Percentiles rank a stretch among this genome's conserved stretches.
Conservation (phyloP, 2,329 filamentous ascomycete genomes). For the Fonsecaea erecta region DNA sequence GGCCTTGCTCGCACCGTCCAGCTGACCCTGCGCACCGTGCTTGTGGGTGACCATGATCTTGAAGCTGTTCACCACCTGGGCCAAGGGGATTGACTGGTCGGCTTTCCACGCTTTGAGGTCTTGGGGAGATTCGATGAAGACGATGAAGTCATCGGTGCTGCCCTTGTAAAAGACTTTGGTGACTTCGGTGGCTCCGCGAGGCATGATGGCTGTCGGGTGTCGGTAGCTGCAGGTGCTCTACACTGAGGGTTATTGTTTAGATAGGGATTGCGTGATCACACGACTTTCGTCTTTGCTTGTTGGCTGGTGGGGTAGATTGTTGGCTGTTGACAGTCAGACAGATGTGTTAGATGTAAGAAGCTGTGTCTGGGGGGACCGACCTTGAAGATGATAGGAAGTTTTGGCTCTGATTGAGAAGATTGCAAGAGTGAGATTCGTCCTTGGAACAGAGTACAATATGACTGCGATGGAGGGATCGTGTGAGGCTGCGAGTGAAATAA, state of each 20-base stretch:
- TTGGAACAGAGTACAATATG: not conserved
- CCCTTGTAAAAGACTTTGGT: constrained; percentile 89
- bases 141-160: constrained; percentile 68
- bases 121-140: constrained; percentile 66
- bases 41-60: constrained; percentile 89
- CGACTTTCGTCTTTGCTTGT: constrained; percentile 5
- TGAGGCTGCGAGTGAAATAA: constrained; percentile 1
- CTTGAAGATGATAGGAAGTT: not conserved
- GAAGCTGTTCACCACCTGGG: constrained; percentile 84
- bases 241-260: not conserved
- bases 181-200: constrained; percentile 71
- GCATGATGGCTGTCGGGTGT: constrained; percentile 59
- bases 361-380: not conserved
- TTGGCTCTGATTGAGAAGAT: not conserved
- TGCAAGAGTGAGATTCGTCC: not conserved
- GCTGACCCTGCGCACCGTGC: constrained; percentile 81
- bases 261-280: constrained; percentile 7
- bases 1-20: constrained; percentile 75
- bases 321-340: not conserved
- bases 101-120: constrained; percentile 78
- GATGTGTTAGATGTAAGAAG: not conserved
- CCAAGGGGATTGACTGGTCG: constrained; percentile 74
- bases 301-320: not conserved
- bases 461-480: constrained; percentile 2
- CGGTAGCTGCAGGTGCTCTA: not conserved